Evolutionary conservation across 2,329 filamentous ascomycete species (phyloP).

Genomic region (Calonectria crousiana): DNA sequence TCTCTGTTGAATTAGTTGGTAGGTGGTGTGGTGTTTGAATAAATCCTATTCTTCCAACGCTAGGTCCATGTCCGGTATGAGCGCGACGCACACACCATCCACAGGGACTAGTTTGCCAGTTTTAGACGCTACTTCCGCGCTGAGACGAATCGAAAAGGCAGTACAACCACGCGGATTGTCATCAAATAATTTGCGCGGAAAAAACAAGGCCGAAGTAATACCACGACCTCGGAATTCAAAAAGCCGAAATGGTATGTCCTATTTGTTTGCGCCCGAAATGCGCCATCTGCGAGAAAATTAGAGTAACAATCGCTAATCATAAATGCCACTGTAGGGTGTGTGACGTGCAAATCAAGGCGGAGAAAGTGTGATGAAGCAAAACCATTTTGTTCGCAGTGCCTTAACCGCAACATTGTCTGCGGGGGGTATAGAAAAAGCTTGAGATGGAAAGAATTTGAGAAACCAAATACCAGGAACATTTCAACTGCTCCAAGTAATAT

Average conservation of each 20-base stretch:
- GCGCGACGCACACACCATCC: not conserved
- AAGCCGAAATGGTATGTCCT: slow-evolving; percentile 23
- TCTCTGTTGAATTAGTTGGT: not conserved
- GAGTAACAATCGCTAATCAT: not conserved
- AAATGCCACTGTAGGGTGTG: slow-evolving; percentile 13
- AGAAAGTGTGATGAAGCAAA: slow-evolving; percentile 32
- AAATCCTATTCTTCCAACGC: not conserved
- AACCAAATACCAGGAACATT: not conserved
- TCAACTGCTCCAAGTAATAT: not conserved
- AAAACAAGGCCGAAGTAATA: not conserved
- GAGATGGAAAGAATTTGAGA: slow-evolving; percentile 24
- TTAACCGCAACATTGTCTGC: slow-evolving; percentile 13
- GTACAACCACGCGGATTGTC: not conserved
- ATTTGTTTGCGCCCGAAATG: not conserved
- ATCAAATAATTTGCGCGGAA: not conserved
- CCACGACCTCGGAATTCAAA: slow-evolving; percentile 17
- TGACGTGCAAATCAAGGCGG: slow-evolving; percentile 26
- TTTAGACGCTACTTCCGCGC: not conserved
- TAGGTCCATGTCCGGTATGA: not conserved
- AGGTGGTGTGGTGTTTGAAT: not conserved
- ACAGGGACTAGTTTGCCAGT: not conserved
- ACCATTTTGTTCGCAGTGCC: slow-evolving; percentile 27
- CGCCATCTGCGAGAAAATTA: not conserved
- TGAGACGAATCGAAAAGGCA: not conserved
- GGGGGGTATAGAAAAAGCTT: slow-evolving; percentile 26